Percentiles rank a stretch among this genome's conserved stretches.
phyloP scores from a whole-genome alignment of 371 early-diverging fungal species.

The Chytridiales sp. region DNA sequence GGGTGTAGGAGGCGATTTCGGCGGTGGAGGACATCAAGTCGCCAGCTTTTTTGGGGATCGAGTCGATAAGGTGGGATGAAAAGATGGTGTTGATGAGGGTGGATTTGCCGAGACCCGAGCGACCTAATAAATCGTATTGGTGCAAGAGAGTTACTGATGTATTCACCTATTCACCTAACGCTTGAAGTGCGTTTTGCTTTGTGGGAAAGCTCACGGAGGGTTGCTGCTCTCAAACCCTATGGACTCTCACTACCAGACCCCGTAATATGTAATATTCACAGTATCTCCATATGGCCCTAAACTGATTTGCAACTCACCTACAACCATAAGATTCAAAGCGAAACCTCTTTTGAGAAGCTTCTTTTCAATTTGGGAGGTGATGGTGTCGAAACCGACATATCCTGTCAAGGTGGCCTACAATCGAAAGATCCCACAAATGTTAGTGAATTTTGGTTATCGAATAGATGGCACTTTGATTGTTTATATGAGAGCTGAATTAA shows the following conservation, averaged over 20 bases:
- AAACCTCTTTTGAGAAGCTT: constrained; percentile 92
- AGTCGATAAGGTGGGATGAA: constrained; percentile 80
- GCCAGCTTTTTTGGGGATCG: constrained; percentile 37
- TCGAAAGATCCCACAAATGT: too few relatives aligned
- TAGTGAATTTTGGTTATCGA: too few relatives aligned
- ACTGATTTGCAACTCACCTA: constrained; percentile 55
- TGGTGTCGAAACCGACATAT: constrained; percentile 95
- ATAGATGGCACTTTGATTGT: too few relatives aligned
- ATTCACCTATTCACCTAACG: neutral
- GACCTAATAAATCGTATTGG: constrained; percentile 25
- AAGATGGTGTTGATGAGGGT: constrained; percentile 89
- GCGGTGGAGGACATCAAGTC: neutral
- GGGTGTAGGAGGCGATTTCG: neutral
- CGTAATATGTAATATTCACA: too few relatives aligned
- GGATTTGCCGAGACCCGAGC: constrained; percentile 78
- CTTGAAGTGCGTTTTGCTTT: neutral
- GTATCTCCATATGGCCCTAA: too few relatives aligned
- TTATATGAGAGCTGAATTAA: too few relatives aligned
- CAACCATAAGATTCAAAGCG: constrained; percentile 90
- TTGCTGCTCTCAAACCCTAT: neutral
- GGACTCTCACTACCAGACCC: too few relatives aligned
- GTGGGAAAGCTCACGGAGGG: neutral
- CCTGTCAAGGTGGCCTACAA: too few relatives aligned
- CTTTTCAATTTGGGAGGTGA: constrained; percentile 89
- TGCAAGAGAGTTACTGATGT: neutral